A percentile compares a stretch with the other conserved stretches of the same genome.
Conservation (phyloP, 768 basidiomycete genomes). For the Omphalotus guepiniiformis region DNA sequence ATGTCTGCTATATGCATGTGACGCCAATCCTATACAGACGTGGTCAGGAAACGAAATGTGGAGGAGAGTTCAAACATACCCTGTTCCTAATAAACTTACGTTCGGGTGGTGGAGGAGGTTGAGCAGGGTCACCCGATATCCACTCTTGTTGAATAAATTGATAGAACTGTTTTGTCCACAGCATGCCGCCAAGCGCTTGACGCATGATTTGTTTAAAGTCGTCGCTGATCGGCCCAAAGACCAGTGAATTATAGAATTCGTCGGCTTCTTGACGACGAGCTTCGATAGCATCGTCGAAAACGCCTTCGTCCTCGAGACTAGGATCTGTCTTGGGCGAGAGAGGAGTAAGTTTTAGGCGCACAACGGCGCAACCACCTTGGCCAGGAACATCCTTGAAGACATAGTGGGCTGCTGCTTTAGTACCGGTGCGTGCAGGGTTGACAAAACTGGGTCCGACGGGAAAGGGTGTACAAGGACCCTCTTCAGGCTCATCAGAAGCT, state of each 20-base stretch:
- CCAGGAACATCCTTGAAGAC: conserved; percentile 82
- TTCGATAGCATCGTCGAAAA: conserved; percentile 87
- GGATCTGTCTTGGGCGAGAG: conserved; percentile 67
- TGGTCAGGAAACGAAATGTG: background rate
- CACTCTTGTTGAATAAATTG: conserved; percentile 95
- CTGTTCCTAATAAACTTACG: conserved; percentile 81
- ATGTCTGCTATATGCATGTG: conserved; percentile 96
- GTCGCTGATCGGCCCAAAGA: conserved; percentile 81
- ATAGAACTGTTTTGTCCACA: conserved; percentile 99
- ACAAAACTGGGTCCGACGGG: conserved; percentile 57
- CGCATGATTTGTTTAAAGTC: conserved; percentile 96
- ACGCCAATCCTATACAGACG: conserved; percentile 72
- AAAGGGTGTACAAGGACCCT: conserved; percentile 59
- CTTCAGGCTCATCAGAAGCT: conserved; percentile 35
- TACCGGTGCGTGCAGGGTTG: conserved; percentile 83
- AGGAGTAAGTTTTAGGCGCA: conserved; percentile 89
- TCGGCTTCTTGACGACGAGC: conserved; percentile 91
- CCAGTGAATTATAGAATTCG: conserved; percentile 86
- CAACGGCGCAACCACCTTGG: conserved; percentile 91
- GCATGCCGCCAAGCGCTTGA: conserved; percentile 93
- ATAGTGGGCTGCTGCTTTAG: conserved; percentile 94
- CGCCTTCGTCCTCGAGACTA: conserved; percentile 80
- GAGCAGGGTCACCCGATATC: conserved; percentile 93
- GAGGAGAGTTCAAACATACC: conserved; percentile 49
- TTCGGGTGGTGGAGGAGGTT: conserved; percentile 90